These are phyloP conservation scores for Arctostaphylos glauca DNA, from an alignment of 148 eudicot genomes.

Conservation along the genomic window DNA sequence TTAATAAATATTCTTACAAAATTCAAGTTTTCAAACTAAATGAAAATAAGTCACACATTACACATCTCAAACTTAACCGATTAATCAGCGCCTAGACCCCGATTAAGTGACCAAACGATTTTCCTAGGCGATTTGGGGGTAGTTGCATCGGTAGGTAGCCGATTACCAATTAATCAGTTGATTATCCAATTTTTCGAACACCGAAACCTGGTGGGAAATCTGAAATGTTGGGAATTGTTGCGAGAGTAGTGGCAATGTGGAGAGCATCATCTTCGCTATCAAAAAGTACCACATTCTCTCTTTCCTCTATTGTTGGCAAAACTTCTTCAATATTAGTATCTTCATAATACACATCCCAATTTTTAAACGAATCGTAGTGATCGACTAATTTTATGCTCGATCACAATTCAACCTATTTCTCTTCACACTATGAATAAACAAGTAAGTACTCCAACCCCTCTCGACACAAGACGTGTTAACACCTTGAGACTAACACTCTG, in stretches of 20 bases:
- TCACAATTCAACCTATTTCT: slow-evolving; percentile 14
- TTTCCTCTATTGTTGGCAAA: neutral
- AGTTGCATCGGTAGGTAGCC: too few species aligned
- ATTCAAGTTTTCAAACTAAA: too few species aligned
- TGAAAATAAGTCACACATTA: too few species aligned
- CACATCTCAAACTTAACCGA: too few species aligned
- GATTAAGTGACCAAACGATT: too few species aligned
- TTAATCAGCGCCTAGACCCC: too few species aligned
- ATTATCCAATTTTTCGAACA: too few species aligned
- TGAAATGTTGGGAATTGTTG: neutral
- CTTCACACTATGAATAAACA: slow-evolving; percentile 1
- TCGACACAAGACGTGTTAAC: slow-evolving; percentile 7
- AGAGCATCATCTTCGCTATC: neutral
- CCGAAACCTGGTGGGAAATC: neutral
- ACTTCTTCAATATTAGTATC: neutral
- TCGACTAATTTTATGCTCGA: slow-evolving; percentile 15
- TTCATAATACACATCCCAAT: slow-evolving; percentile 19
- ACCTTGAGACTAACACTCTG: slow-evolving; percentile 12
- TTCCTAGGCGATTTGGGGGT: too few species aligned
- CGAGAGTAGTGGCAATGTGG: neutral
- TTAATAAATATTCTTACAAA: too few species aligned
- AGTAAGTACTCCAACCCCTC: slow-evolving; percentile 21
- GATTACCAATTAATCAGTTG: too few species aligned
- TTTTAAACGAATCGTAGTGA: neutral
- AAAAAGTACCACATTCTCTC: neutral